Conservation (phyloP, 2,329 filamentous ascomycete species). For the Hypomyces rosellus region DNA sequence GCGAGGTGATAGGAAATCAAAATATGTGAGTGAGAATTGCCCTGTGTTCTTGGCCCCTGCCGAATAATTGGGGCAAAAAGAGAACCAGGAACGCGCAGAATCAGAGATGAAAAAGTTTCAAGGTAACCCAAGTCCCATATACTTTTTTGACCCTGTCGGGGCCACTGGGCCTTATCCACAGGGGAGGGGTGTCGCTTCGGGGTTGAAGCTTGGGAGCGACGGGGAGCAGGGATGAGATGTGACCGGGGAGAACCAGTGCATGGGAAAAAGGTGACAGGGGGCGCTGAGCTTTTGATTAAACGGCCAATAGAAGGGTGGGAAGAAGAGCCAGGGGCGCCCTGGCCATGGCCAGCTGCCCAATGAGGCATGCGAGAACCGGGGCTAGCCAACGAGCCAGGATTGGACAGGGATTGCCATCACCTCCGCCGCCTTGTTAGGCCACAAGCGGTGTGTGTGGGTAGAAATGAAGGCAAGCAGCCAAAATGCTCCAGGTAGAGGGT, state of each 20-base stretch:
- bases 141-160: slow-evolving; percentile 6
- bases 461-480: slow-evolving; percentile 1
- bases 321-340: slow-evolving; percentile 28
- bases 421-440: slow-evolving; percentile 24
- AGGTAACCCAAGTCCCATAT: slow-evolving; percentile 14
- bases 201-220: slow-evolving; percentile 11
- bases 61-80: neutral
- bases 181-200: slow-evolving; percentile 9
- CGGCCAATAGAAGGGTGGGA: slow-evolving; percentile 41
- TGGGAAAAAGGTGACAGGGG: slow-evolving; percentile 47
- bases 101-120: slow-evolving; percentile 5
- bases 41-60: neutral
- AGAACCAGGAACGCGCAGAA: slow-evolving; percentile 3
- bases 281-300: slow-evolving; percentile 43
- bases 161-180: slow-evolving; percentile 2
- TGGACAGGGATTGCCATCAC: slow-evolving; percentile 30
- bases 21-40: neutral
- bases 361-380: slow-evolving; percentile 41
- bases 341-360: slow-evolving; percentile 42
- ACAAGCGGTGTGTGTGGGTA: slow-evolving; percentile 27
- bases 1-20: neutral
- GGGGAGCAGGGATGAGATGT: slow-evolving; percentile 12
- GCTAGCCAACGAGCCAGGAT: slow-evolving; percentile 38
- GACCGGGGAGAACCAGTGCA: slow-evolving; percentile 36
- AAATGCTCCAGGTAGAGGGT: neutral